Base-by-base conservation (phyloP, 208 protist genomes). In the Kentomonas sorsogonicus region DNA sequence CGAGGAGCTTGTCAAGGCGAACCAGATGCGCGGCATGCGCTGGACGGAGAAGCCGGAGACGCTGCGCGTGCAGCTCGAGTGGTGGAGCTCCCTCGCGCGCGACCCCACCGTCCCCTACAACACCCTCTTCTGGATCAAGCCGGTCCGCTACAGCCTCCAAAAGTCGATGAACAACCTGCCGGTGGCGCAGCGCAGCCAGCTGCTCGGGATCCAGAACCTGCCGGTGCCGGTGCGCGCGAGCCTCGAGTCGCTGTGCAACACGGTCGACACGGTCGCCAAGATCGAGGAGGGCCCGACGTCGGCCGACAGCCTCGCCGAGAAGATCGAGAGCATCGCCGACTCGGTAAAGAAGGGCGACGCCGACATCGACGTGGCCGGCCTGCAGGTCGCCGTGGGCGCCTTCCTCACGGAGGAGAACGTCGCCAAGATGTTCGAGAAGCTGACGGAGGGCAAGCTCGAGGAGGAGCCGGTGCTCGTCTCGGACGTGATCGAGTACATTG, bases 81-180 rank as follows among this genome's bases (percentile, higher is more conserved):
- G 85, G 85, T 95, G 88, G 85, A 79, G 66, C 57, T 72, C 63
- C 29, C 70, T 95, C 22, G 66, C 83, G 6, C 76, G 77, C 18
- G 88, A 95, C 56, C 71, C 73, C 38, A 77, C 64, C 55, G 83
- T 92, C 1, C 88, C 88, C 47, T 95, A 90, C 71, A 92, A 95
- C 62, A 91, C 85, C 23, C 70, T 95, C 16, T 95, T 89, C 68
- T 95, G 84, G 85, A 73, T 95, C 23, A 92, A 91, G 66, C 88
- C 88, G 39, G 91, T 77, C 3, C 77, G 85, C 30, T 92, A 88
- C 71, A 86, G 77, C 62, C 74, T 95, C 31, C 77, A 71, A 11
- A 82, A 87, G 57, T 89, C 88, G 25, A 89, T 95, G 82, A 89
- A 83, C 56, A 73, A 74, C 36, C 51, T 95, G 29, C 88, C 88